Conservation (phyloP, 306 rosid genomes). For the Dryas octopetala region DNA sequence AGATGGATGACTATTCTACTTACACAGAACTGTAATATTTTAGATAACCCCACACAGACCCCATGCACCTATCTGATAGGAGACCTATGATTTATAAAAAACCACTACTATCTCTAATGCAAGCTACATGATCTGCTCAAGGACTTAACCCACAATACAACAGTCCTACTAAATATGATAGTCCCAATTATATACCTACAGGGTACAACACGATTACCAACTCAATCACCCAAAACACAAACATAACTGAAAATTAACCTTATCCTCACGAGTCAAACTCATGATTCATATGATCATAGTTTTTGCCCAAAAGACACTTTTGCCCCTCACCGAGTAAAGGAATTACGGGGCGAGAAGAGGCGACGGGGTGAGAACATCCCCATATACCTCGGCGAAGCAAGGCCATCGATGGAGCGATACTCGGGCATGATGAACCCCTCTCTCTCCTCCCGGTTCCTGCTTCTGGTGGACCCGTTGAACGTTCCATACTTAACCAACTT, state of each 20-base stretch:
- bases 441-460: slow-evolving; percentile 31
- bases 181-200: neutral
- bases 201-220: neutral
- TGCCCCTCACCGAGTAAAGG: slow-evolving; percentile 36
- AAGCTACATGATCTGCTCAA: neutral
- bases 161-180: neutral
- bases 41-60: no score
- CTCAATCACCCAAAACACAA: neutral
- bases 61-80: neutral
- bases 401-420: slow-evolving; percentile 56
- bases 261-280: slow-evolving; percentile 16
- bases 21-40: no score
- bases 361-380: slow-evolving; percentile 82
- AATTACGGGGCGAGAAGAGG: slow-evolving; percentile 64
- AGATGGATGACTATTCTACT: no score
- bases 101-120: neutral
- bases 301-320: neutral
- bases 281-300: neutral
- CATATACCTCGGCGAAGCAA: slow-evolving; percentile 63
- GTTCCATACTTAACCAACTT: slow-evolving; percentile 54
- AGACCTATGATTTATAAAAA: neutral
- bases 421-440: slow-evolving; percentile 50
- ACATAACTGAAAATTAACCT: neutral
- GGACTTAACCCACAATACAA: neutral
- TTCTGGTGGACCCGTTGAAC: slow-evolving; percentile 39